Evolutionary conservation across 2,329 filamentous ascomycete species (phyloP).

Genomic region (Graphilbum fragrans): DNA sequence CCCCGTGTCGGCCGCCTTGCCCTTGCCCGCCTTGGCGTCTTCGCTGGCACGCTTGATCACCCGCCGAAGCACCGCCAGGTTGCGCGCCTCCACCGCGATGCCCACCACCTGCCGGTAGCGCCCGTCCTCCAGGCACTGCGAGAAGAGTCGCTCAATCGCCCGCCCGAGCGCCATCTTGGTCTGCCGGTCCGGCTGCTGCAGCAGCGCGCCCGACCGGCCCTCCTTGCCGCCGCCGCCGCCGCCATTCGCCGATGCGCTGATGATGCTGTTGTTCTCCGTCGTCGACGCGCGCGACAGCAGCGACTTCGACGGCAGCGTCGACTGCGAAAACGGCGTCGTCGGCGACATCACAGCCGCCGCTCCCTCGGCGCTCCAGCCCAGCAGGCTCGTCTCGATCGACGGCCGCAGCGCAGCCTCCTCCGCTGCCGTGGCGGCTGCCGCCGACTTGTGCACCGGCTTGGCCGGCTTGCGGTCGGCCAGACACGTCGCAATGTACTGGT

Average conservation of each 20-base stretch:
- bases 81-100: slow-evolving; percentile 90
- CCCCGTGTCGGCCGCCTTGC: slow-evolving; percentile 37
- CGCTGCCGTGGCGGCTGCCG: too few species aligned
- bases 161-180: slow-evolving; percentile 71
- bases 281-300: slow-evolving; percentile 75
- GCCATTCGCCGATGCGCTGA: slow-evolving; percentile 47
- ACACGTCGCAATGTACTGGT: slow-evolving; percentile 82
- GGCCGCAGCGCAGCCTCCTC: too few species aligned
- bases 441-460: too few species aligned
- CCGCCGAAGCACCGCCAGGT: slow-evolving; percentile 72
- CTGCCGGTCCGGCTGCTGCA: slow-evolving; percentile 53
- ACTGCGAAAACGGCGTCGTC: slow-evolving; percentile 91
- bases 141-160: slow-evolving; percentile 82
- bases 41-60: slow-evolving; percentile 84
- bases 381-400: slow-evolving; percentile 72
- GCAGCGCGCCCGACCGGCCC: slow-evolving; percentile 45
- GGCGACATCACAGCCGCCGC: slow-evolving; percentile 67
- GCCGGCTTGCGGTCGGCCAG: slow-evolving; percentile 36
- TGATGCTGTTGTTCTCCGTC: slow-evolving; percentile 44
- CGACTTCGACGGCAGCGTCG: slow-evolving; percentile 84
- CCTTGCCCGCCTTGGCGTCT: slow-evolving; percentile 63
- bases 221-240: too few species aligned
- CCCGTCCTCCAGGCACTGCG: slow-evolving; percentile 74
- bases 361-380: slow-evolving; percentile 52
- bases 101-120: slow-evolving; percentile 93